Evolutionary conservation across 2,329 filamentous ascomycete genomes (phyloP), one percentile per base, ranked within the genome.

Genomic region (Pestalotiopsis sp.): DNA sequence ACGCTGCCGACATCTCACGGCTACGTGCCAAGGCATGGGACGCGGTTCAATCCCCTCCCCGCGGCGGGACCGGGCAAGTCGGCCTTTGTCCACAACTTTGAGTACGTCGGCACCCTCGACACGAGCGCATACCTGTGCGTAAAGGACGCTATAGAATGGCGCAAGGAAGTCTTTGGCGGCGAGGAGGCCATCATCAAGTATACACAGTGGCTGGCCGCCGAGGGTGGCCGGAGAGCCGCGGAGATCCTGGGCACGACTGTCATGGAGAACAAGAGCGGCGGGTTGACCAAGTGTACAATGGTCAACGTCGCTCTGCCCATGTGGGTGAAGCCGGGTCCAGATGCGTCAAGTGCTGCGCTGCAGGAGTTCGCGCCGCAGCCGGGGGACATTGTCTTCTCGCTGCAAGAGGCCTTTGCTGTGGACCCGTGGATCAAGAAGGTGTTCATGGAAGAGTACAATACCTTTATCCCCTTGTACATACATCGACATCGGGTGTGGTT

Each of bases 1-100:
- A 91, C 93, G 0, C 78, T 97, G 38, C 92, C 94, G 0, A 97
- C 94, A 0, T 94, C 91, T 52, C 92, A 94, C 77, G 92, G 93
- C 0, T 97, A 93, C 78, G 75, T 86, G 0, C 84, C 92, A 0
- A 75, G 73, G 30, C 66, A 68, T 3, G 68, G 69, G 2, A 75
- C 72, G 13, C 75, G 80, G 9, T 73, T 71, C 40, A 80, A 80
- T 39, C 82, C 84, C n/a, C 74, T 86, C 38, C 84, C 83, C 11
- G 76, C 76, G 40, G 9, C 35, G n/a, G 58, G 17, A 11, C 79
- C 70, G 66, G 59, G 68, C 5, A 90, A 91, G 73, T 85, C 86
- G 9, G 75, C 78, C 0, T 97, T 92, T 70, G 86, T 93, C 17
- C 81, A 77, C 13, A 89, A 90, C 57, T 97, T 97, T 74, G 88